Percentiles rank a stretch among this genome's conserved stretches.
Conservation (phyloP, 768 basidiomycete genomes). For the Lentinula lateritia region DNA sequence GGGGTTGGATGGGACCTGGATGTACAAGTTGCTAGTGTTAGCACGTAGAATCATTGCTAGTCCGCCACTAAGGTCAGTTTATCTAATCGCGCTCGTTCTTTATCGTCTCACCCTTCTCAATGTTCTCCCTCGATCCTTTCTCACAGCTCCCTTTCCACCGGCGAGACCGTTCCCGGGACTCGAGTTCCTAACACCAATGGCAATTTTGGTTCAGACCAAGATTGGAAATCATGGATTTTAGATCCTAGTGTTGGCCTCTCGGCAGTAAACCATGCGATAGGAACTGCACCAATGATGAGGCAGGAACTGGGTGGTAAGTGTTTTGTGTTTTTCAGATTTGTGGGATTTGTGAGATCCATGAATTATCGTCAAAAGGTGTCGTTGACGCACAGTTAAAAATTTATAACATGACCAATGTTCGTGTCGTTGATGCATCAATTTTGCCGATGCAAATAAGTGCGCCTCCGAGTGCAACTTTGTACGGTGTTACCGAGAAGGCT, state of each 20-base stretch:
- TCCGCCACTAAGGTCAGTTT: constrained; percentile 34
- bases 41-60: constrained; percentile 35
- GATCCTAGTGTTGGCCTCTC: constrained; percentile 21
- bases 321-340: not conserved
- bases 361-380: constrained; percentile 25
- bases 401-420: constrained; percentile 43
- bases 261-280: constrained; percentile 36
- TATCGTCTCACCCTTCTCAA: not conserved
- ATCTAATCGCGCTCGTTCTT: not conserved
- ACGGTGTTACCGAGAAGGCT: constrained; percentile 52
- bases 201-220: constrained; percentile 24
- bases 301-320: constrained; percentile 26
- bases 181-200: constrained; percentile 30
- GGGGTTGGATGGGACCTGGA: constrained; percentile 40
- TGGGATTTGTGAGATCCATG: not conserved
- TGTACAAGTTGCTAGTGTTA: constrained; percentile 43
- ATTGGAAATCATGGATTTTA: constrained; percentile 42
- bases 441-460: constrained; percentile 45
- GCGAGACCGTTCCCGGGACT: constrained; percentile 38
- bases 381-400: constrained; percentile 40
- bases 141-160: constrained; percentile 28
- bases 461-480: constrained; percentile 41
- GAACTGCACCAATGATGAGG: constrained; percentile 18
- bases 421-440: constrained; percentile 47
- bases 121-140: not conserved